A percentile compares a stretch with the other conserved stretches of the same genome.
Evolutionary conservation across 495 filamentous ascomycete genomes (phyloP).

Genomic region (Rhizodiscina lignyota): DNA sequence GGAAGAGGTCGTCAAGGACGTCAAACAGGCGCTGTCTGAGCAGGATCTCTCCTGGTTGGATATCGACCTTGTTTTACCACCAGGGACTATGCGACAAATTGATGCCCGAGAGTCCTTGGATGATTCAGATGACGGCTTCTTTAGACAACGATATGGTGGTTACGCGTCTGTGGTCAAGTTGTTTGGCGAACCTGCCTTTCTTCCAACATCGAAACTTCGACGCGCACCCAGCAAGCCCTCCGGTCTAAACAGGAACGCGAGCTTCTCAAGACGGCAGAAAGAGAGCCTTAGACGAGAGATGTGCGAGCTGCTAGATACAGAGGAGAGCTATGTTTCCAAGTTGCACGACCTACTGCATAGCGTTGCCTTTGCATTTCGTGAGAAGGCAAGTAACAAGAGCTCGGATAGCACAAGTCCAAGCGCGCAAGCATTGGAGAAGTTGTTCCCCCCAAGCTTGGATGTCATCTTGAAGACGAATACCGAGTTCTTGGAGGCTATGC

Average conservation of each 20-base stretch:
- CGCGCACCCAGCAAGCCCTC: constrained; percentile 77
- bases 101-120: constrained; percentile 20
- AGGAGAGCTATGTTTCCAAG: constrained; percentile 83
- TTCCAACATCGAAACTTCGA: constrained; percentile 75
- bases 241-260: constrained; percentile 51
- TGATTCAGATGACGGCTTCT: constrained; percentile 27
- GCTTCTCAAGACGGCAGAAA: constrained; percentile 67
- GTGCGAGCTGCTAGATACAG: constrained; percentile 82
- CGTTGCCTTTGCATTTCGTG: constrained; percentile 55
- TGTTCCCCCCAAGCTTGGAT: constrained; percentile 69
- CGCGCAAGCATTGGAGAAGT: constrained; percentile 48
- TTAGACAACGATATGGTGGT: constrained; percentile 53
- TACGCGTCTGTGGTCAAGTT: constrained; percentile 58
- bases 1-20: constrained; percentile 47
- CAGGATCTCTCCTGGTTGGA: constrained; percentile 72
- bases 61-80: constrained; percentile 70
- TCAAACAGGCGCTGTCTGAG: constrained; percentile 56
- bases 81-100: constrained; percentile 45
- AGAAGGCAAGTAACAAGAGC: constrained; percentile 40
- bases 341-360: constrained; percentile 63
- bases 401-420: constrained; percentile 53
- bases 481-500: constrained; percentile 58
- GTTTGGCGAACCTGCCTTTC: constrained; percentile 66
- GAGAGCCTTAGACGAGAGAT: constrained; percentile 72
- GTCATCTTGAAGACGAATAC: constrained; percentile 65